Evolutionary conservation across 2,329 filamentous ascomycete genomes (phyloP), one percentile per base, ranked within the genome.

Genomic region (Hymenoscyphus fructigenus): DNA sequence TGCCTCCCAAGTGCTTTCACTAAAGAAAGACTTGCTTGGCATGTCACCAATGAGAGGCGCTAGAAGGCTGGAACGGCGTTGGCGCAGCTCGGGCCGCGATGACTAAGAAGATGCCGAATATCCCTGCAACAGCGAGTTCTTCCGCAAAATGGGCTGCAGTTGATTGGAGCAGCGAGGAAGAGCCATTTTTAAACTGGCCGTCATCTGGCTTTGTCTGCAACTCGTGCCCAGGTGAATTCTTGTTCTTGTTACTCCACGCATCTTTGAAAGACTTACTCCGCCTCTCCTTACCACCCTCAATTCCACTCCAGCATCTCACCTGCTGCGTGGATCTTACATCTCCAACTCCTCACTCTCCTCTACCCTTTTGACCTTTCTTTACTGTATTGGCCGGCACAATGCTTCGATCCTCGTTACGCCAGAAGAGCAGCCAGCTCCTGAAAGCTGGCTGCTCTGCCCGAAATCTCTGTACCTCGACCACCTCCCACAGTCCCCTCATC

Each of bases 331-430:
- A 29, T 53, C 47, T 23, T 10, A 50, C 44, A 23, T 12, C n/a
- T 3, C 9, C 44, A 36, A 36, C 41, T 2, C 47, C 47, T 53
- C 47, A 53, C 10, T 7, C 38, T 10, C n/a, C 17, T 3, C 59
- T 63, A 32, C 62, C 28, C 10, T 61, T 59, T 26, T 65, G 38
- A 59, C 36, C 57, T 56, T 63, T 62, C 32, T 65, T 69, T 44
- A 64, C 26, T 75, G 75, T 76, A 77, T 78, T 73, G 76, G 73
- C 74, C 75, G 76, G 77, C 81, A 84, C 79, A 81, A 92, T 92
- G 90, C 84, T 92, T 84, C 88, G 88, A 81, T 85, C 84, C 78
- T 86, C 88, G 71, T 79, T 91, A 72, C 83, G 84, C 74, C 84
- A 84, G 79, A 86, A 86, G 79, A 84, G 87, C 82, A 83, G 83